phyloP scores from a whole-genome alignment of 345 rosid genomes.

The Citrus sp. region DNA sequence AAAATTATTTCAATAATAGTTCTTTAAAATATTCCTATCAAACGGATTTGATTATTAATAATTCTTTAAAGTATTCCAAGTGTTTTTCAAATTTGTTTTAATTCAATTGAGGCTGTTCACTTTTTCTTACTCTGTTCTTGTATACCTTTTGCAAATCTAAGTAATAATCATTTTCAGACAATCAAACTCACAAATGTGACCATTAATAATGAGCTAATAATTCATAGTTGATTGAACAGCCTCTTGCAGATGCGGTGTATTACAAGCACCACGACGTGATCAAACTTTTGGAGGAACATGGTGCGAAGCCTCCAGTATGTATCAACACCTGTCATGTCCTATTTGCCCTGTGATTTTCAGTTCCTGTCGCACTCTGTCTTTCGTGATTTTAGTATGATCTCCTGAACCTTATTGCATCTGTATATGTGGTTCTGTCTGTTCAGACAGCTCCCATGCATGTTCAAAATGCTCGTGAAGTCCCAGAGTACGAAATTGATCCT shows the following conservation, averaged over 20 bases:
- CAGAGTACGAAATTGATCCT: slow-evolving; percentile 78
- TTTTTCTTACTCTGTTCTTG: not conserved
- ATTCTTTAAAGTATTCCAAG: not conserved
- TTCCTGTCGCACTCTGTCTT: not conserved
- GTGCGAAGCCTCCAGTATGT: slow-evolving; percentile 68
- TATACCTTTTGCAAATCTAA: not conserved
- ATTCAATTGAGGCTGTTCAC: not conserved
- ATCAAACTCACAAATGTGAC: not conserved
- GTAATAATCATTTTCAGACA: not conserved
- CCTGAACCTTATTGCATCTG: not conserved
- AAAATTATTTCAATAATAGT: no score
- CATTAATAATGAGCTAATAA: slow-evolving; percentile 10
- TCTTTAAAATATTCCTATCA: no score
- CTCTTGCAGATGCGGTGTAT: slow-evolving; percentile 79
- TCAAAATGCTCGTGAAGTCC: slow-evolving; percentile 61
- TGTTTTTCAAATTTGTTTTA: not conserved
- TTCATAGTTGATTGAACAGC: slow-evolving; percentile 45
- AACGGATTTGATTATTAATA: no score
- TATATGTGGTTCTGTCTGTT: not conserved
- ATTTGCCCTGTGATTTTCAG: not conserved
- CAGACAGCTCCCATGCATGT: slow-evolving; percentile 86
- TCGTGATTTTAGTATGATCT: not conserved
- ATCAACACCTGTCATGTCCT: not conserved
- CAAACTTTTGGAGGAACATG: slow-evolving; percentile 69
- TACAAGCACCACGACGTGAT: slow-evolving; percentile 72